Base-by-base conservation (phyloP, 2,329 filamentous ascomycete genomes). In the Xylaria multiplex region DNA sequence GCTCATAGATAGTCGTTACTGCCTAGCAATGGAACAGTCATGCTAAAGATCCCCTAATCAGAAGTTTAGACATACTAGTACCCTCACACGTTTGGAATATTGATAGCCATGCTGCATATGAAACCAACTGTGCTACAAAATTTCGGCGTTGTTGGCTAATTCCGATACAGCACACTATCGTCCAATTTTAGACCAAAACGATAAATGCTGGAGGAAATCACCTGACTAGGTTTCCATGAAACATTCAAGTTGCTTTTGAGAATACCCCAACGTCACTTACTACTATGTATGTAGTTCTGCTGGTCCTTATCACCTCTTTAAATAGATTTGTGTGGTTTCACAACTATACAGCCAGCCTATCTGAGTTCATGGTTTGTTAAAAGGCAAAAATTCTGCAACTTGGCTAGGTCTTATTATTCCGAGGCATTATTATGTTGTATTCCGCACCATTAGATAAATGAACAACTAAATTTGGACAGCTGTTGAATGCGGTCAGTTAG, bases 261-360 rank as follows among this genome's bases (percentile, higher is more conserved):
- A 43, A 57, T 32, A 54, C 42, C 27, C 30, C 53, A 13, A 24
- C 14, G n/a, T 49, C 40, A 14, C 30, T 49, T 35, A 19, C 19
- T 19, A 19, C 19, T 19, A 19, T 19, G 19, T 19, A 19, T 19
- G 19, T 19, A 32, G 24, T 58, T 35, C 42, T n/a, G 6, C 52
- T 42, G 4, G 42, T 8, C 40, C 58, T 35, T 43, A 37, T 48
- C 22, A 7, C 53, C 40, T 32, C 52, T 61, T 61, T 48, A 56
- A 67, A 61, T 61, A 62, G 50, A 67, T 37, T 56, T 42, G 22
- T 49, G 35, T 42, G 27, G 60, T 59, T 66, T 66, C 59, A 66
- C 27, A 52, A 35, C 50, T 58, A 19, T 27, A 52, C 14, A 16
- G n/a, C 40, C 24, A 45, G 4, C 30, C 42, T n/a, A 24, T 14